Evolutionary conservation across 177 flowering plant species (phyloP).

Genomic region (Vitis hybrid): DNA sequence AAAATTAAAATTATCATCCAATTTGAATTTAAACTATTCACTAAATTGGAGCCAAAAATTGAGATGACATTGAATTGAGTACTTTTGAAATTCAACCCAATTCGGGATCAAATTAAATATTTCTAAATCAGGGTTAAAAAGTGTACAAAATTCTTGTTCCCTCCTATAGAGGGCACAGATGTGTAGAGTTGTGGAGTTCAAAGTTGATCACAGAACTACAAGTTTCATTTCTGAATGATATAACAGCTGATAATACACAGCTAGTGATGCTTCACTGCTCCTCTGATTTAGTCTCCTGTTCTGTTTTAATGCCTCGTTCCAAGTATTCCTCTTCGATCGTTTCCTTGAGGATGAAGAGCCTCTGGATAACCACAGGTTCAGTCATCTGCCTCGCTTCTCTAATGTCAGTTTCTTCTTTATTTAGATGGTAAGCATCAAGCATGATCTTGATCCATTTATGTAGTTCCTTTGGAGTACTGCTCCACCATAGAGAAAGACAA

Average conservation of each 20-base stretch:
- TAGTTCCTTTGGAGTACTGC: conserved; percentile 88
- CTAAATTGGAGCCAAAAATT: no score
- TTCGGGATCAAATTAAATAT: no score
- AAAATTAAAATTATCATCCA: no score
- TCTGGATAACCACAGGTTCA: conserved; percentile 79
- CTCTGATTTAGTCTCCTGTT: conserved; percentile 25
- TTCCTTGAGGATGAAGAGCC: conserved; percentile 79
- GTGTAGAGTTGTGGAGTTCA: no score
- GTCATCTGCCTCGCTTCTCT: conserved; percentile 80
- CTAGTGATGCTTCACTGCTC: conserved; percentile 23
- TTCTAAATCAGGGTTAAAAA: no score
- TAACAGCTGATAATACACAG: background rate
- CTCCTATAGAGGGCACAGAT: no score
- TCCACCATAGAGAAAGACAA: conserved; percentile 8
- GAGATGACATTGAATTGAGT: no score
- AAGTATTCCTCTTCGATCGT: conserved; percentile 85
- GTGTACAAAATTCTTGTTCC: no score
- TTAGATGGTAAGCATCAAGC: conserved; percentile 87
- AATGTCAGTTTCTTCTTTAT: conserved; percentile 79
- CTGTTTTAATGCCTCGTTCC: conserved; percentile 26
- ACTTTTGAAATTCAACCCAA: no score
- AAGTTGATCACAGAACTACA: no score
- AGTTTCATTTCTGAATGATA: no score
- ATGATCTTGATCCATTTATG: conserved; percentile 89
- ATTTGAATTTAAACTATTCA: no score